phyloP scores from a whole-genome alignment of 2,329 filamentous ascomycete species.

The Aspergillus luchuensis region DNA sequence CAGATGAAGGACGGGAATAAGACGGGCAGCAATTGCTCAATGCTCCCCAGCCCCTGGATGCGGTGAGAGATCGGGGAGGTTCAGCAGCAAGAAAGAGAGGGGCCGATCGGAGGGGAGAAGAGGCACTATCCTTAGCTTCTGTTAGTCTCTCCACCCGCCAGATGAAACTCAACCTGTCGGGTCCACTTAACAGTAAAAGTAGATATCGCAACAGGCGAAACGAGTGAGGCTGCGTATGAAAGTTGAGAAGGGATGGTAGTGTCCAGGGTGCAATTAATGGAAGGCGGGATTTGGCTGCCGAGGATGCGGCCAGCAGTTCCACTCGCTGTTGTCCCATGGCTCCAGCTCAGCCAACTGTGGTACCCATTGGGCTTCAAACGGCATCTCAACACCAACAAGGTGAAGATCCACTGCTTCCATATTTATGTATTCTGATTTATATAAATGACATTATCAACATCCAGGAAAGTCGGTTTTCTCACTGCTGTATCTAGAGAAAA shows the following conservation, averaged over 20 bases:
- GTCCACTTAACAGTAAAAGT: background rate
- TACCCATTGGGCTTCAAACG: background rate
- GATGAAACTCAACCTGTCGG: background rate
- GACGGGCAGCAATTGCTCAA: constrained; percentile 8
- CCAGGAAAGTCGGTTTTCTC: too few relatives aligned
- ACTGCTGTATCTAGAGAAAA: too few relatives aligned
- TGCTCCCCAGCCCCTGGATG: constrained; percentile 5
- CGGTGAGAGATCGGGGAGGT: background rate
- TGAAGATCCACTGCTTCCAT: too few relatives aligned
- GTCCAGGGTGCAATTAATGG: background rate
- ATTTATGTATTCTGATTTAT: too few relatives aligned
- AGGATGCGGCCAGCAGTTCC: background rate
- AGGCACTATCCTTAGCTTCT: background rate
- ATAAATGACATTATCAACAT: too few relatives aligned
- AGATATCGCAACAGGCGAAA: background rate
- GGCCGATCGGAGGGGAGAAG: background rate
- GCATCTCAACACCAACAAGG: too few relatives aligned
- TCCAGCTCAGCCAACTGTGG: background rate
- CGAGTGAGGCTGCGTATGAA: background rate
- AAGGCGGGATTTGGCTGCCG: background rate
- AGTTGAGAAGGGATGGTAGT: background rate
- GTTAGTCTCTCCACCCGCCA: background rate
- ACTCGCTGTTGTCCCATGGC: background rate
- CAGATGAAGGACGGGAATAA: background rate
- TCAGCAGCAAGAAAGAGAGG: background rate